Evolutionary conservation across 2,329 filamentous ascomycete species (phyloP).

Genomic region (Gremmenia infestans): DNA sequence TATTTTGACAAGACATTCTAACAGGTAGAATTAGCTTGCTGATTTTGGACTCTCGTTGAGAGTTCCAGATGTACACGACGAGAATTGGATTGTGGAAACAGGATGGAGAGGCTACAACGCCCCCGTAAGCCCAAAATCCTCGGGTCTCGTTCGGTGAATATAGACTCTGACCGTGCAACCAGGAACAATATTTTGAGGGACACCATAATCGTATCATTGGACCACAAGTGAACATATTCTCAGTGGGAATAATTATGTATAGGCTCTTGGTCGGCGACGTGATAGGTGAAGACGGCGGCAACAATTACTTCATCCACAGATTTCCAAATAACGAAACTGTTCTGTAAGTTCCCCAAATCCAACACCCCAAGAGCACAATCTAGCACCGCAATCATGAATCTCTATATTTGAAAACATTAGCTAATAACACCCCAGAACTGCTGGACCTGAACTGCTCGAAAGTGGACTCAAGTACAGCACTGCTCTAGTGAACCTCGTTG

Average conservation of each 20-base stretch:
- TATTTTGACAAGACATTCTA: not conserved
- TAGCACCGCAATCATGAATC: too few species aligned
- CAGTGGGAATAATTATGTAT: not conserved
- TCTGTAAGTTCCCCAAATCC: not conserved
- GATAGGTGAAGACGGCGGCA: not conserved
- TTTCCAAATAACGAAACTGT: not conserved
- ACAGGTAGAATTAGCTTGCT: not conserved
- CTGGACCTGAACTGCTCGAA: not conserved
- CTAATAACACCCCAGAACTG: not conserved
- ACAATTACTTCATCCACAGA: not conserved
- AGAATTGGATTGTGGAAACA: not conserved
- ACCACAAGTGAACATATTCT: not conserved
- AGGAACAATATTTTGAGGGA: slow-evolving; percentile 52
- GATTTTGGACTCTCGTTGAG: not conserved
- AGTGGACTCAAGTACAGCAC: slow-evolving; percentile 33
- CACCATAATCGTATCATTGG: not conserved
- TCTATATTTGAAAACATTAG: not conserved
- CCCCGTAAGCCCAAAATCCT: not conserved
- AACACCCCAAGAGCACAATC: too few species aligned
- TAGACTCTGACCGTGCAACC: not conserved
- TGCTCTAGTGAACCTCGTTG: not conserved
- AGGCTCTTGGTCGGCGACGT: not conserved
- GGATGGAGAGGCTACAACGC: not conserved
- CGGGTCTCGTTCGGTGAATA: not conserved
- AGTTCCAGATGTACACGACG: not conserved